phyloP scores from a whole-genome alignment of 2,329 filamentous ascomycete species.

The Monosporascus sp. region DNA sequence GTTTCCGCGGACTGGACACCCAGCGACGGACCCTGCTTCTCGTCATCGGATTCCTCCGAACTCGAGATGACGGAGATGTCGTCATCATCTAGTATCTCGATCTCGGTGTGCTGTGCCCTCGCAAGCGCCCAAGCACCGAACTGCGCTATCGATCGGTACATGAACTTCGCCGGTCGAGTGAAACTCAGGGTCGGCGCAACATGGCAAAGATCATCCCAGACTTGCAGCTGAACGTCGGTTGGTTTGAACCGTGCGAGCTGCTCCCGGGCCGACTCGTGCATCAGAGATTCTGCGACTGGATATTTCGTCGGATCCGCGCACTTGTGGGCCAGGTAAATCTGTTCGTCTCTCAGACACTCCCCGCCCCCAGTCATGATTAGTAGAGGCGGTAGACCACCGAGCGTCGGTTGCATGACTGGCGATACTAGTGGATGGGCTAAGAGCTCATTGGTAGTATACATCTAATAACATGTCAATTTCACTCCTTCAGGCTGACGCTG shows the following conservation, averaged over 20 bases:
- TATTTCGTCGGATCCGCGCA: slow-evolving; percentile 79
- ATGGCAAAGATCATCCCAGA: slow-evolving; percentile 95
- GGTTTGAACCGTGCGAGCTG: slow-evolving; percentile 65
- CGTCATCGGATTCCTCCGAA: slow-evolving; percentile 38
- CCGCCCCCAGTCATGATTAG: slow-evolving; percentile 83
- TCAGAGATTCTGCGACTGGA: slow-evolving; percentile 57
- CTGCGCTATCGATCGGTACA: slow-evolving; percentile 88
- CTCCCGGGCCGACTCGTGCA: slow-evolving; percentile 58
- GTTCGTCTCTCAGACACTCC: slow-evolving; percentile 86
- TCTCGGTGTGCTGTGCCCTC: slow-evolving; percentile 70
- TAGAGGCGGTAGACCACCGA: slow-evolving; percentile 84
- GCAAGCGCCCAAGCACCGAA: slow-evolving; percentile 91
- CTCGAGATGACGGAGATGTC: slow-evolving; percentile 67
- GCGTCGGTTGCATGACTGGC: slow-evolving; percentile 77
- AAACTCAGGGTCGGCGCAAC: slow-evolving; percentile 91
- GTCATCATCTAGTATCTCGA: slow-evolving; percentile 78
- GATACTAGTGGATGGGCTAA: slow-evolving; percentile 86
- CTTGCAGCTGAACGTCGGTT: slow-evolving; percentile 88
- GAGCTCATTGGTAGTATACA: slow-evolving; percentile 78
- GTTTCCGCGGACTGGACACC: slow-evolving; percentile 12
- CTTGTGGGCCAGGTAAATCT: slow-evolving; percentile 93
- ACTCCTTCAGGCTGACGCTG: not conserved
- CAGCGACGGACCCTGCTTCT: slow-evolving; percentile 22
- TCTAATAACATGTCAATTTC: slow-evolving; percentile 28
- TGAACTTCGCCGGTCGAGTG: slow-evolving; percentile 90